Evolutionary conservation across 2,329 filamentous ascomycete genomes (phyloP), one percentile per base, ranked within the genome.

Genomic region (Chalara sp.): DNA sequence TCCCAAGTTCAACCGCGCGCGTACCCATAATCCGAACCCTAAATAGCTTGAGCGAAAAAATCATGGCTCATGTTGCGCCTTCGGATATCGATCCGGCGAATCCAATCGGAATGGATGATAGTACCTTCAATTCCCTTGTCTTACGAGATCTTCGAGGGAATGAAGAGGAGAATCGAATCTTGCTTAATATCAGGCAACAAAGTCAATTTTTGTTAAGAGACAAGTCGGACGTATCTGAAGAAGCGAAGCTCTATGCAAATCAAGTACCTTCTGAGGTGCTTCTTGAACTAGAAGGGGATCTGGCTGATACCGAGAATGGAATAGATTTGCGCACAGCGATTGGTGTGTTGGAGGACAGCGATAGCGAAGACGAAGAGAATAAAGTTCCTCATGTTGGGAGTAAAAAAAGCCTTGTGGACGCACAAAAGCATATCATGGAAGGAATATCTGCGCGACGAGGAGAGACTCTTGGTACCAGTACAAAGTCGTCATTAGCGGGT

Each of bases 1-100:
- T 89, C 33, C 89, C 90, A 2, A 76, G 76, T 2, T 77, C 83
- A 8, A 72, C 80, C 44, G 81, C 85, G 44, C 92, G 93, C 64
- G 84, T 93, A 2, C 91, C 90, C 8, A 95, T 97, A 55, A 85
- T 97, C 56, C 83, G 86, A 55, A 90, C 89, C 0, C 73, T 99
- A 50, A 99, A 99, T 66, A 89, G 80, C 54, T 78, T 97, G 50
- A 96, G 89, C 61, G 89, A 93, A 67, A 96, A 95, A 69, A 87
- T 99, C 65, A 86, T 99, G 78, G 86, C 86, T 45, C 87, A 91
- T 57, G 89, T 96, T 8, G 81, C 86, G 2, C 86, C 90, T 1
- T 81, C 85, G 5, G 90, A 96, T 65, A 71, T 75, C n/a, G 80
- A 85, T 53, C 76, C 80, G 1, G 78, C 84, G 54, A 77, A 75